These are phyloP conservation scores for Rhododendron mucronatum DNA, from an alignment of 148 eudicot genomes.

Conservation along the genomic window DNA sequence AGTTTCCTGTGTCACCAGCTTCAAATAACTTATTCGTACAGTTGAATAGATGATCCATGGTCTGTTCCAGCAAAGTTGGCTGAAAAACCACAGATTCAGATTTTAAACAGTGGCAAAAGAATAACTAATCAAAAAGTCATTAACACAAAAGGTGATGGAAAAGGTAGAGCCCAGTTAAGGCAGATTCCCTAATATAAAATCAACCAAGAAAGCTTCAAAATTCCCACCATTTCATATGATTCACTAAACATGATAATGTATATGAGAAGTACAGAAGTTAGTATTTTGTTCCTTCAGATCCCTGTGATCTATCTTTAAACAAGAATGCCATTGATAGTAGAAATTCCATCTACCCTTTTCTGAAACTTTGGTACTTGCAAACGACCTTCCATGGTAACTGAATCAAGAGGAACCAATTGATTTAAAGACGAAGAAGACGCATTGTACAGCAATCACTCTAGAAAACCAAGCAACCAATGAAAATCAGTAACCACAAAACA, in stretches of 20 bases:
- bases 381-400: not conserved
- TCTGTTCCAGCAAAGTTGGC: conserved; percentile 43
- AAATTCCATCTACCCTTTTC: not conserved
- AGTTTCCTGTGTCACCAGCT: conserved; percentile 29
- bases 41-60: conserved; percentile 57
- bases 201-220: not conserved
- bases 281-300: not conserved
- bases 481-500: not conserved
- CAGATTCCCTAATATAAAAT: not conserved
- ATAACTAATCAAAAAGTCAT: not conserved
- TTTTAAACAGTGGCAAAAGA: not conserved
- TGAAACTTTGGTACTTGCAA: not conserved
- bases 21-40: conserved; percentile 40
- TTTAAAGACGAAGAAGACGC: not conserved
- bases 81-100: conserved; percentile 23
- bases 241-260: not conserved
- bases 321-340: not conserved
- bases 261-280: not conserved
- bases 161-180: not conserved
- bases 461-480: not conserved
- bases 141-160: not conserved
- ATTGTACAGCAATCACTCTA: not conserved
- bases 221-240: not conserved
- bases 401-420: not conserved
- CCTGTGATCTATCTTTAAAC: not conserved